These are phyloP conservation scores for Lachancea cidri DNA, from an alignment of 805 yeast species.

Conservation along the genomic window DNA sequence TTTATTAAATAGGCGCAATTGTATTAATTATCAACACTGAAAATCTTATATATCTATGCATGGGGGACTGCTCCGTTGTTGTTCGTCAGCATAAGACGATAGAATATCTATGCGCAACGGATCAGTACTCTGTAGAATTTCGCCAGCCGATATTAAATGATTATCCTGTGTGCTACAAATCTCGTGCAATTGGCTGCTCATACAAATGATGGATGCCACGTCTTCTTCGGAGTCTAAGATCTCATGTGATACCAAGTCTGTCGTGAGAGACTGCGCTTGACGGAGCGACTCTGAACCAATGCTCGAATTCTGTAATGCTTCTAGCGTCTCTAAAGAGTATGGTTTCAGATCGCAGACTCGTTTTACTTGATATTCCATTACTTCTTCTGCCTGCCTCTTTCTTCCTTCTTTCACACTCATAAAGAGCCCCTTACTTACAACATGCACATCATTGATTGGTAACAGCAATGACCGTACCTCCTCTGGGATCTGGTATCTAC, in stretches of 20 bases:
- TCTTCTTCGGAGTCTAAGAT: neutral
- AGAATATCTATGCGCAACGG: neutral
- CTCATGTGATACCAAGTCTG: neutral
- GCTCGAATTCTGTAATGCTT: too few species aligned
- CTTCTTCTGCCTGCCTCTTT: neutral
- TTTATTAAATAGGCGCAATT: neutral
- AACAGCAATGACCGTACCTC: constrained; percentile 4
- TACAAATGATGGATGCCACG: neutral
- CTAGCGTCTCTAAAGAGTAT: too few species aligned
- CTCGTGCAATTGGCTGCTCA: neutral
- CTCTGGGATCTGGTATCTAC: constrained; percentile 3
- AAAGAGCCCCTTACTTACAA: constrained; percentile 1
- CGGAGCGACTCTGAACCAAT: too few species aligned
- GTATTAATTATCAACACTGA: neutral
- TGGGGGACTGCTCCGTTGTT: neutral
- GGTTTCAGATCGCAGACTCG: neutral
- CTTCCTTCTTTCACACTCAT: neutral
- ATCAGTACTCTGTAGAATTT: neutral
- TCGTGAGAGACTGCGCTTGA: neutral
- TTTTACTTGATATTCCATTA: neutral
- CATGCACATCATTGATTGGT: constrained; percentile 4
- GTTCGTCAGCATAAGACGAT: neutral
- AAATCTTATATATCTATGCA: too few species aligned
- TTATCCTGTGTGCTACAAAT: neutral
- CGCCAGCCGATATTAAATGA: neutral